These are phyloP conservation scores for Fraxinus baroniana DNA, from an alignment of 305 asterid genomes.

Conservation along the genomic window DNA sequence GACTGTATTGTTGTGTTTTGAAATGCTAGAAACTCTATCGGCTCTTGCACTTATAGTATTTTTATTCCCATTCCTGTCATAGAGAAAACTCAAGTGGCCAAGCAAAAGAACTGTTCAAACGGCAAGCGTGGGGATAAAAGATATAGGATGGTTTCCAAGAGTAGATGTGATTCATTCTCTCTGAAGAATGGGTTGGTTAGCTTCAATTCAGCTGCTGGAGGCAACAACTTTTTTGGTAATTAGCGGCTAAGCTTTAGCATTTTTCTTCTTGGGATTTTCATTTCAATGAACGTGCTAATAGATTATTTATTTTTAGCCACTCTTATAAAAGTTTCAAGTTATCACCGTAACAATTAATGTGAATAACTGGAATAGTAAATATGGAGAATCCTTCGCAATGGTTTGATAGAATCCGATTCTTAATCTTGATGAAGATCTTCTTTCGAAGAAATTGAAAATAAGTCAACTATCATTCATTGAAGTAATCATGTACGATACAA, in stretches of 20 bases:
- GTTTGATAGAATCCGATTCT: neutral
- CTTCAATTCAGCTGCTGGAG: slow-evolving; percentile 73
- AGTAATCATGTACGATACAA: neutral
- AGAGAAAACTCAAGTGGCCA: slow-evolving; percentile 63
- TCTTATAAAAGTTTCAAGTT: neutral
- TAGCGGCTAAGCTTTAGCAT: neutral
- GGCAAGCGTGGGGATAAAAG: slow-evolving; percentile 80
- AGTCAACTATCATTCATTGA: slow-evolving; percentile 1
- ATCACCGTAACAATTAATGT: neutral
- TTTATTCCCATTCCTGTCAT: slow-evolving; percentile 24
- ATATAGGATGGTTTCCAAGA: slow-evolving; percentile 62
- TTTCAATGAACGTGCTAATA: neutral
- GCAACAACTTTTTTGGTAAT: slow-evolving; percentile 74
- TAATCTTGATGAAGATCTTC: slow-evolving; percentile 5
- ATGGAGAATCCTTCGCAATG: neutral
- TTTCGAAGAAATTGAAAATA: slow-evolving; percentile 1
- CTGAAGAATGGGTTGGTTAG: slow-evolving; percentile 80
- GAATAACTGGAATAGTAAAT: slow-evolving; percentile 21
- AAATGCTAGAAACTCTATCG: slow-evolving; percentile 16
- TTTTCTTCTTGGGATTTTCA: neutral
- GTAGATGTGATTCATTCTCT: slow-evolving; percentile 62
- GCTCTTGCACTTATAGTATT: slow-evolving; percentile 18
- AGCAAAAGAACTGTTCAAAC: slow-evolving; percentile 57
- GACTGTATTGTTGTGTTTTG: slow-evolving; percentile 1
- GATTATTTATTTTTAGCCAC: neutral